Percentiles rank a stretch among this genome's conserved stretches.
phyloP scores from a whole-genome alignment of 1,139 yeast genomes.

The Saccharomyces uvarum region DNA sequence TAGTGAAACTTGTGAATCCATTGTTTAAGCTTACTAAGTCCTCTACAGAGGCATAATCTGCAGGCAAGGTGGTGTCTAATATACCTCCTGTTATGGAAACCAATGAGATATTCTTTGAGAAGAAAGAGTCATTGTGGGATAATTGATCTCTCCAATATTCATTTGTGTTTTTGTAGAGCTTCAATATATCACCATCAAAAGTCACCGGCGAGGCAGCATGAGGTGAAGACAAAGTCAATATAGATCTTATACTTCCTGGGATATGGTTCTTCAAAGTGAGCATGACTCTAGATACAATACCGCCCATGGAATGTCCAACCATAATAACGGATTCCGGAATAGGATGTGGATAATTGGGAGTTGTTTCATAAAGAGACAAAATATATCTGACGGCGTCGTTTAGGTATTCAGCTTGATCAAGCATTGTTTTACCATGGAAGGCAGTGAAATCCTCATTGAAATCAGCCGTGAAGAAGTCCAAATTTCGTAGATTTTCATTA shows the following conservation, averaged over 20 bases:
- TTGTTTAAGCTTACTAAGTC: constrained; percentile 62
- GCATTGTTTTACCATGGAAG: constrained; percentile 84
- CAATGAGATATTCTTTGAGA: constrained; percentile 41
- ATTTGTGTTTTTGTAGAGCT: constrained; percentile 66
- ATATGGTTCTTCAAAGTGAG: constrained; percentile 69
- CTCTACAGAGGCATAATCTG: constrained; percentile 80
- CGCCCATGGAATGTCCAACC: constrained; percentile 96
- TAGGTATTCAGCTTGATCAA: constrained; percentile 89
- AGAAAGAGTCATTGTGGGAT: constrained; percentile 23
- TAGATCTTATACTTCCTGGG: constrained; percentile 68
- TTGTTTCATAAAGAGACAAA: constrained; percentile 49
- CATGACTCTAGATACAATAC: constrained; percentile 80
- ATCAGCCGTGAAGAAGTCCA: constrained; percentile 84
- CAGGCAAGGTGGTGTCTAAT: constrained; percentile 75
- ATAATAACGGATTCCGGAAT: constrained; percentile 67
- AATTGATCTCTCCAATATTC: constrained; percentile 72
- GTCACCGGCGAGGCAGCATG: constrained; percentile 94
- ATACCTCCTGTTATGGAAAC: constrained; percentile 90
- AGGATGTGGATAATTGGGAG: constrained; percentile 18
- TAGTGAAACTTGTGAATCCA: constrained; percentile 78
- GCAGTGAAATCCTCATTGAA: constrained; percentile 96
- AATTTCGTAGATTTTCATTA: constrained; percentile 37
- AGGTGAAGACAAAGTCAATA: constrained; percentile 84
- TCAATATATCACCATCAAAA: constrained; percentile 80
- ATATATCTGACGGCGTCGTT: constrained; percentile 83